Conservation (phyloP, 1,284 basidiomycete species). For the Sanguinoderma infundibulare region DNA sequence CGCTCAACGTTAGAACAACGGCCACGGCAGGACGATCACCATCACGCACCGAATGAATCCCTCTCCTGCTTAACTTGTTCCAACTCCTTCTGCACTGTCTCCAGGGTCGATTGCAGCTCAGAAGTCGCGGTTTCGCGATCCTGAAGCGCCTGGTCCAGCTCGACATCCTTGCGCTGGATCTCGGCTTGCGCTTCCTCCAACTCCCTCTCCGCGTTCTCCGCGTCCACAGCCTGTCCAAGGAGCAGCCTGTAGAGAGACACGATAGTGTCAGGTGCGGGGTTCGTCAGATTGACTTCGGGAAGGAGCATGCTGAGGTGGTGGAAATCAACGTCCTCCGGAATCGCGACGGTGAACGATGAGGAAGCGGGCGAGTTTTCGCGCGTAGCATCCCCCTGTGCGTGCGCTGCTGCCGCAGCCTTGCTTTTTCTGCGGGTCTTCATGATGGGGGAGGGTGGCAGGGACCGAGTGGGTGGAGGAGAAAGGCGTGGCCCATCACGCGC, state of each 20-base stretch:
- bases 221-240: constrained; percentile 55
- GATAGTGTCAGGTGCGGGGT: constrained; percentile 61
- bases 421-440: constrained; percentile 51
- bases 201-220: constrained; percentile 58
- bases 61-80: constrained; percentile 58
- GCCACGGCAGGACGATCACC: not conserved
- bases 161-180: constrained; percentile 70
- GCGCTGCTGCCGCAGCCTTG: constrained; percentile 42
- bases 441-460: constrained; percentile 26
- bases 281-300: constrained; percentile 57
- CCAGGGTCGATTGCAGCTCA: constrained; percentile 57
- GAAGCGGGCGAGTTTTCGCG: constrained; percentile 30
- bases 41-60: constrained; percentile 61
- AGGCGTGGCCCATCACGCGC: constrained; percentile 15
- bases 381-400: constrained; percentile 31
- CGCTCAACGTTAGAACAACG: not conserved
- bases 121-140: constrained; percentile 65
- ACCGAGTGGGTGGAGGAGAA: constrained; percentile 19
- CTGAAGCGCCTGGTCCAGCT: constrained; percentile 78
- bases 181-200: constrained; percentile 70
- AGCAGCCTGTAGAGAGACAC: constrained; percentile 64
- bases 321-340: constrained; percentile 65
- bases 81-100: constrained; percentile 58
- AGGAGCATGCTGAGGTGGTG: constrained; percentile 56
- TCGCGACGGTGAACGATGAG: constrained; percentile 35